Conservation (phyloP, 208 protist genomes). For the Leishmania guyanensis region DNA sequence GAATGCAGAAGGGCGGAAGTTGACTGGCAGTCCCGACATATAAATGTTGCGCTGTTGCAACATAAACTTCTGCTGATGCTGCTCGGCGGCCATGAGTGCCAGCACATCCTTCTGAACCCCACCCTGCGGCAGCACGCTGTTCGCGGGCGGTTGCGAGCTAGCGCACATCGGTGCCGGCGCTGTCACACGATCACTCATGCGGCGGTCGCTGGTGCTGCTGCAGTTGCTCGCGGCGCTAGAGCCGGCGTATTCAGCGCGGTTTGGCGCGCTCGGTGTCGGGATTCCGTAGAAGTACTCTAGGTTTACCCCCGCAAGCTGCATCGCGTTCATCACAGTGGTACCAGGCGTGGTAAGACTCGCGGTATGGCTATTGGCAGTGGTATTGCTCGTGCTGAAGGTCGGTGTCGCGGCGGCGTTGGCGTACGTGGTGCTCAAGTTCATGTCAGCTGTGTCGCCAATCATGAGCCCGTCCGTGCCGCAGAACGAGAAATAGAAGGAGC, state of each 20-base stretch:
- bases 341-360: background rate
- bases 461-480: conserved; percentile 17
- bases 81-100: conserved; percentile 31
- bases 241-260: conserved; percentile 2
- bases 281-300: conserved; percentile 28
- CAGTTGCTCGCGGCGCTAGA: conserved; percentile 26
- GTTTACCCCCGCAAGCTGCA: conserved; percentile 12
- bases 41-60: conserved; percentile 75
- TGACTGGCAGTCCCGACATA: conserved; percentile 58
- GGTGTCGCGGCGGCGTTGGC: conserved; percentile 2
- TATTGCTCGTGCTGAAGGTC: background rate
- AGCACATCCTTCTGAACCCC: conserved; percentile 30
- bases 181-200: background rate
- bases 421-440: conserved; percentile 5
- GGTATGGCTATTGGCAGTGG: background rate
- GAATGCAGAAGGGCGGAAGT: conserved; percentile 49
- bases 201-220: conserved; percentile 18
- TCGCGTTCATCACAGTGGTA: background rate
- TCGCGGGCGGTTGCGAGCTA: background rate
- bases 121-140: background rate
- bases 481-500: conserved; percentile 24
- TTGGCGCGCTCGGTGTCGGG: conserved; percentile 23
- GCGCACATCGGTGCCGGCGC: background rate
- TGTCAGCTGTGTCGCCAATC: conserved; percentile 5
- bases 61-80: conserved; percentile 35